Percentiles rank a stretch among this genome's conserved stretches.
Conservation (phyloP, 2,329 filamentous ascomycete species). For the Dactylellina sp. region DNA sequence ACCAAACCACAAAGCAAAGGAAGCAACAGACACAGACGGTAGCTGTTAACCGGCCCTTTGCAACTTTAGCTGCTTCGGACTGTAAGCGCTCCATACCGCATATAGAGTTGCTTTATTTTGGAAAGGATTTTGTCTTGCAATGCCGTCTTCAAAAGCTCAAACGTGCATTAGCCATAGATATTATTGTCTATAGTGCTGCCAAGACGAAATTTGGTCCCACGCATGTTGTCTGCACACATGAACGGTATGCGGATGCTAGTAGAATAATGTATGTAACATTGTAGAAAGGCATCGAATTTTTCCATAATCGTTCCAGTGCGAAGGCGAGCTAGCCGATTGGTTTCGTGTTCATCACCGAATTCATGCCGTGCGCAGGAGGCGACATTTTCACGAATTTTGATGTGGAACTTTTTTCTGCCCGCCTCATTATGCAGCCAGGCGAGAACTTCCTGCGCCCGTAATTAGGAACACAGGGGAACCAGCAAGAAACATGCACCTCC, state of each 20-base stretch:
- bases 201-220: slow-evolving; percentile 24
- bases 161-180: no score
- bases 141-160: slow-evolving; percentile 7
- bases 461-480: slow-evolving; percentile 38
- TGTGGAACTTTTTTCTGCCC: slow-evolving; percentile 23
- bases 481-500: slow-evolving; percentile 5
- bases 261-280: slow-evolving; percentile 23
- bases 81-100: background rate
- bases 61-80: background rate
- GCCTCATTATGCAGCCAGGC: slow-evolving; percentile 27
- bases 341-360: slow-evolving; percentile 29
- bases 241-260: slow-evolving; percentile 18
- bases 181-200: background rate
- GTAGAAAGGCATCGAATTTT: slow-evolving; percentile 19
- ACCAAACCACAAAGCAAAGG: no score
- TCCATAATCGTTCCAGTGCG: slow-evolving; percentile 32
- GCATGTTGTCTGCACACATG: background rate
- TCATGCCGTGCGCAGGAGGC: slow-evolving; percentile 54
- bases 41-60: background rate
- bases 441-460: slow-evolving; percentile 3
- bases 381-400: slow-evolving; percentile 33
- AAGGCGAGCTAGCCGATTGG: slow-evolving; percentile 6
- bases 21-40: background rate
- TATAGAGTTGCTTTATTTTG: background rate
- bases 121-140: background rate